phyloP scores from a whole-genome alignment of 208 protist species.

The Trypanosoma cruzi region DNA sequence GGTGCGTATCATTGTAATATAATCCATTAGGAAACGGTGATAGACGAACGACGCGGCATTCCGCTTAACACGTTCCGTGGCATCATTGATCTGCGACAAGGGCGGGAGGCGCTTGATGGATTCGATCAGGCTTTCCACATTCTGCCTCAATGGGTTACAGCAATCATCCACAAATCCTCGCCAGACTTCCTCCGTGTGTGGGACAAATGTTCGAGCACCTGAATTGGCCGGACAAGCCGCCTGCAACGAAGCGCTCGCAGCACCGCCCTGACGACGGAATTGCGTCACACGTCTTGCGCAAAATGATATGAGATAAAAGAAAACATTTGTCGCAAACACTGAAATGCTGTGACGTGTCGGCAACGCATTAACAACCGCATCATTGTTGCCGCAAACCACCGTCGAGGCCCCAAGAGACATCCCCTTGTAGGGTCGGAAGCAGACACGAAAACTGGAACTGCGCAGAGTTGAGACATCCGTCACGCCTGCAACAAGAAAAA shows the following conservation, averaged over 20 bases:
- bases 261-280: background rate
- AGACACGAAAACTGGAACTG: slow-evolving; percentile 12
- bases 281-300: slow-evolving; percentile 25
- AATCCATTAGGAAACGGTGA: slow-evolving; percentile 59
- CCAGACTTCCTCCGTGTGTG: slow-evolving; percentile 30
- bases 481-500: slow-evolving; percentile 45
- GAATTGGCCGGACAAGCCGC: background rate
- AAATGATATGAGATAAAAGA: slow-evolving; percentile 42
- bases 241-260: background rate
- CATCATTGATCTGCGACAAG: slow-evolving; percentile 16
- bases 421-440: slow-evolving; percentile 12
- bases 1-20: slow-evolving; percentile 50
- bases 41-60: slow-evolving; percentile 45
- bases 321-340: slow-evolving; percentile 43
- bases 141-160: slow-evolving; percentile 20
- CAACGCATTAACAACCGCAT: background rate
- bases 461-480: slow-evolving; percentile 14
- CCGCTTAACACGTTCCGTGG: slow-evolving; percentile 52
- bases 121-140: slow-evolving; percentile 29
- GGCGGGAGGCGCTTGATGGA: slow-evolving; percentile 25
- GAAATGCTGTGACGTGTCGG: slow-evolving; percentile 37
- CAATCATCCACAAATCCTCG: slow-evolving; percentile 27
- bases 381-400: background rate
- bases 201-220: background rate
- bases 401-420: background rate